Conservation (phyloP, 108 stramenopile species). For the Discostella stelligeroides region DNA sequence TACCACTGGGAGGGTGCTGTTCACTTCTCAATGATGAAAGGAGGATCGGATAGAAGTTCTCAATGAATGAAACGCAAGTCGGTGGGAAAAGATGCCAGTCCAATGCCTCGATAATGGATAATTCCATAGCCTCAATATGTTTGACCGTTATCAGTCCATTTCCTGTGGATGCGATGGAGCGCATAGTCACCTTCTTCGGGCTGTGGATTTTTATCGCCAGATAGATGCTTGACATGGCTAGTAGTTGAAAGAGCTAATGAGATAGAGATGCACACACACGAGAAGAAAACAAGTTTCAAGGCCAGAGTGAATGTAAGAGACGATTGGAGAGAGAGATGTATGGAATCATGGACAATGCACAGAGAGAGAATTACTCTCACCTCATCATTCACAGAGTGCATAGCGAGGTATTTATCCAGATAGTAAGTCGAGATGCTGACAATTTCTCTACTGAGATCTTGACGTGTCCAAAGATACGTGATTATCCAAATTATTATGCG, state of each 20-base stretch:
- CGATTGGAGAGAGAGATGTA: neutral
- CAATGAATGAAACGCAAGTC: slow-evolving; percentile 28
- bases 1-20: neutral
- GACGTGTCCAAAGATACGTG: neutral
- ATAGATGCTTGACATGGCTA: slow-evolving; percentile 34
- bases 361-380: neutral
- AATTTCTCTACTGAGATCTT: slow-evolving; percentile 23
- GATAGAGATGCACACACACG: too few species aligned
- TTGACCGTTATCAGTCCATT: slow-evolving; percentile 15
- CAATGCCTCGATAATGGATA: slow-evolving; percentile 21
- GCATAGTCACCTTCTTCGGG: slow-evolving; percentile 21
- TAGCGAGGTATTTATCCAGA: slow-evolving; percentile 30
- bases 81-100: slow-evolving; percentile 38
- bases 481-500: slow-evolving; percentile 2
- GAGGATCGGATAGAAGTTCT: slow-evolving; percentile 38
- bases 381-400: slow-evolving; percentile 26
- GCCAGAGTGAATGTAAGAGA: neutral
- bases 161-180: slow-evolving; percentile 29
- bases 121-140: slow-evolving; percentile 35
- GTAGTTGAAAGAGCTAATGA: slow-evolving; percentile 39
- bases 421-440: slow-evolving; percentile 30
- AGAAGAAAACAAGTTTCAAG: neutral
- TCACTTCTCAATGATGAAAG: neutral
- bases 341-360: neutral
- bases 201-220: slow-evolving; percentile 42